These are phyloP conservation scores for Lizonia empirigonia DNA, from an alignment of 2,329 filamentous ascomycete genomes.

Conservation along the genomic window DNA sequence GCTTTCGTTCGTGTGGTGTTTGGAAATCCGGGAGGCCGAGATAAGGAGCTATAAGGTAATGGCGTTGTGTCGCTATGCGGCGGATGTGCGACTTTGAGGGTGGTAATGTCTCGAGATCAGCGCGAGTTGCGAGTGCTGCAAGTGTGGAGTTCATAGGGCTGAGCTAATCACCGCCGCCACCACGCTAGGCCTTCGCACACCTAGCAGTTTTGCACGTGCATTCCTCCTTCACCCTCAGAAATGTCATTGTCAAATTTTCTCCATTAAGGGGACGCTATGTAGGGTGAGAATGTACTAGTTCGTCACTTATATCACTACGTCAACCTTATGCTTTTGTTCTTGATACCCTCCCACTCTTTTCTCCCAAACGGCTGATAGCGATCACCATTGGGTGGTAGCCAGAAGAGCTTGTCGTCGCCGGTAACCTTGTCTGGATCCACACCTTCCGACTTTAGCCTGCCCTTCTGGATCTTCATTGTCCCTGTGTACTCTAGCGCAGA, in stretches of 20 bases:
- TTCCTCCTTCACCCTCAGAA: background rate
- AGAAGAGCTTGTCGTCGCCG: constrained; percentile 48
- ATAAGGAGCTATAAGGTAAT: too few species aligned
- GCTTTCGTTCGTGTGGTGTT: background rate
- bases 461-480: constrained; percentile 55
- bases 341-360: constrained; percentile 47
- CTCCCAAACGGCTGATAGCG: constrained; percentile 48
- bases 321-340: constrained; percentile 34
- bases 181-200: background rate
- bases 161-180: constrained; percentile 9
- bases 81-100: background rate
- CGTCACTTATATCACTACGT: constrained; percentile 24
- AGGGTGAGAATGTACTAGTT: background rate
- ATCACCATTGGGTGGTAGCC: constrained; percentile 45
- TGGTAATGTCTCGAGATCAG: background rate
- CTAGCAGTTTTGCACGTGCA: background rate
- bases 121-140: background rate
- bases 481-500: constrained; percentile 52
- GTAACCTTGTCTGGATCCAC: constrained; percentile 51
- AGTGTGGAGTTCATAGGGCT: constrained; percentile 11
- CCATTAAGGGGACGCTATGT: too few species aligned
- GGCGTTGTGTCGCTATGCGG: background rate
- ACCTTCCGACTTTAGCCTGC: constrained; percentile 50
- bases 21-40: too few species aligned
- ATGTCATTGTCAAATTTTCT: background rate